Percentiles rank a stretch among this genome's conserved stretches.
Conservation (phyloP, 2,329 filamentous ascomycete species). For the Camillea tinctor region DNA sequence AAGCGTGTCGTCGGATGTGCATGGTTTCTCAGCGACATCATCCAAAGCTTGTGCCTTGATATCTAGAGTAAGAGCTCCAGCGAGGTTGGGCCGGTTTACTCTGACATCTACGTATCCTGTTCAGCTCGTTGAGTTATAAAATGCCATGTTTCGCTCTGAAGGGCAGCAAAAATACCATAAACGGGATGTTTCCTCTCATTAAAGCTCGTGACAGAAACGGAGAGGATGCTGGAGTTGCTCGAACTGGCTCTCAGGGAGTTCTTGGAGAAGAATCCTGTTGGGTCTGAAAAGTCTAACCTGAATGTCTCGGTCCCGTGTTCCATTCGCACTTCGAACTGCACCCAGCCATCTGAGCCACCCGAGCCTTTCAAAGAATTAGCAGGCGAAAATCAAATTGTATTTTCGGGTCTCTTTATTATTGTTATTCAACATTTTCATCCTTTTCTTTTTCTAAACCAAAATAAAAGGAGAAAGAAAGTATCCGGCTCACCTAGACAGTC, state of each 20-base stretch:
- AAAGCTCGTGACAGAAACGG: background rate
- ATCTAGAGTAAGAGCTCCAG: background rate
- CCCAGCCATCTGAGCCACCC: conserved; percentile 1
- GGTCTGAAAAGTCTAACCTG: background rate
- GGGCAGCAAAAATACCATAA: background rate
- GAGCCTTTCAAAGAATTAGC: background rate
- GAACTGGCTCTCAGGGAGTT: background rate
- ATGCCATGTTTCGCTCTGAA: background rate
- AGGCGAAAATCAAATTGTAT: background rate
- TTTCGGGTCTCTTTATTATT: too few relatives aligned
- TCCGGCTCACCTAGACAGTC: background rate
- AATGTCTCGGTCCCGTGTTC: background rate
- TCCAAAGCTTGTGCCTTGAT: background rate
- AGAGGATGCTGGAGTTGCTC: background rate
- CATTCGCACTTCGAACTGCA: background rate
- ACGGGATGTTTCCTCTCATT: background rate
- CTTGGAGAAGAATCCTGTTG: background rate
- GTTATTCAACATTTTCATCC: too few relatives aligned
- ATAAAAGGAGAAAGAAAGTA: too few relatives aligned
- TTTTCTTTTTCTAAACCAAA: too few relatives aligned
- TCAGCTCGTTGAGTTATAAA: background rate
- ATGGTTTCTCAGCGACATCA: background rate
- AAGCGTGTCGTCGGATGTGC: background rate
- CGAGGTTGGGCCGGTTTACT: background rate
- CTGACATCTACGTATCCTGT: background rate